These are phyloP conservation scores for Amphirosellinia nigrospora DNA, from an alignment of 495 filamentous ascomycete species.

Conservation along the genomic window DNA sequence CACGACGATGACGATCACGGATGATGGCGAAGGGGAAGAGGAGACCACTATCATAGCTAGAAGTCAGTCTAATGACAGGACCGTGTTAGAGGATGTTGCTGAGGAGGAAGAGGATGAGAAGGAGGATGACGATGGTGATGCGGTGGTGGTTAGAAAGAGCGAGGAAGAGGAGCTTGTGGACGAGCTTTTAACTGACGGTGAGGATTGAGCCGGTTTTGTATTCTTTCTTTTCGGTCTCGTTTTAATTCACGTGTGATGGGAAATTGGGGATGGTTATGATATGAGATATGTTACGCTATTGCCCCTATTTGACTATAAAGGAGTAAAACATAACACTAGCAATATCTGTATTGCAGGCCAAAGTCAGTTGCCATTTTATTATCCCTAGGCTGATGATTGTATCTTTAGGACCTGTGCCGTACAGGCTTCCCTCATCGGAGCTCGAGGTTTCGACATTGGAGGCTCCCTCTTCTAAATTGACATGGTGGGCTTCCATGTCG, in stretches of 20 bases:
- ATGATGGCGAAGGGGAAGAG: neutral
- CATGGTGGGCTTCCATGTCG: no score
- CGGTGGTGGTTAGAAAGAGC: neutral
- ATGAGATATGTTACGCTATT: no score
- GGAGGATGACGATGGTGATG: constrained; percentile 10
- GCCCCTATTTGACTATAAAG: no score
- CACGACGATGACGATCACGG: neutral
- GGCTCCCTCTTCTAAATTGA: no score
- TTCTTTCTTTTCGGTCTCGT: neutral
- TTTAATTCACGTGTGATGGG: neutral
- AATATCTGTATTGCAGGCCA: no score
- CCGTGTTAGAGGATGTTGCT: constrained; percentile 19
- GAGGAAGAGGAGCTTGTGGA: constrained; percentile 20
- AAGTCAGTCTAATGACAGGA: constrained; percentile 4
- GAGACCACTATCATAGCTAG: neutral
- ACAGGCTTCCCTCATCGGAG: no score
- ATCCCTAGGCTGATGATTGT: no score
- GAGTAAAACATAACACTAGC: no score
- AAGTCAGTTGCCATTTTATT: no score
- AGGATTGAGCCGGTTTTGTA: neutral
- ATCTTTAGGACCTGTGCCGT: no score
- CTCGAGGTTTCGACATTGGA: no score
- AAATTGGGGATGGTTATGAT: neutral
- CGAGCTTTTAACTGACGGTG: constrained; percentile 20
- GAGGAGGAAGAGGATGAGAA: constrained; percentile 24